Percentiles rank a stretch among this genome's conserved stretches.
Evolutionary conservation across 108 stramenopile genomes (phyloP).

Genomic region (Skeletonema tropicum): DNA sequence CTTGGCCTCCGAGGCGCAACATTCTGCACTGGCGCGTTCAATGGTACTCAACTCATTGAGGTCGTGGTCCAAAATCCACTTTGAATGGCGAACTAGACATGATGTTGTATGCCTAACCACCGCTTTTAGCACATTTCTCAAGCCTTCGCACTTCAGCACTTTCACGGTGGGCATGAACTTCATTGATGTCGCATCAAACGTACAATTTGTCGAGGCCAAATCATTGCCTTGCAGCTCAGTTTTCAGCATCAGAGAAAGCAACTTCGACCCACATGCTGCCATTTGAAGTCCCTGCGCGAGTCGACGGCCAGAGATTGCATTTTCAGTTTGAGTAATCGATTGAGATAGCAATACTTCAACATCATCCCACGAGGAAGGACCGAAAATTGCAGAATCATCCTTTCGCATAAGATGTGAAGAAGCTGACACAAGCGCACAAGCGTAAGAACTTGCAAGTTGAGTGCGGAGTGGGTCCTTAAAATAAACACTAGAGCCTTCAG

Average conservation of each 20-base stretch:
- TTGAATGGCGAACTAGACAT: constrained; percentile 37
- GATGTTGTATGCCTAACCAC: constrained; percentile 27
- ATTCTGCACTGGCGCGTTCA: constrained; percentile 21
- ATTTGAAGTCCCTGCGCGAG: constrained; percentile 42
- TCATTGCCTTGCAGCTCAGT: constrained; percentile 27
- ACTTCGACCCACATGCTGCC: constrained; percentile 45
- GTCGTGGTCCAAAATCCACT: constrained; percentile 31
- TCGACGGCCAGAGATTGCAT: constrained; percentile 30
- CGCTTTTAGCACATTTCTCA: constrained; percentile 39
- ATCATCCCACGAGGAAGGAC: constrained; percentile 46
- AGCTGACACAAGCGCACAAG: constrained; percentile 24
- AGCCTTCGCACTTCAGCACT: constrained; percentile 21
- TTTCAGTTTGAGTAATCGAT: constrained; percentile 37
- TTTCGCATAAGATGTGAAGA: constrained; percentile 33
- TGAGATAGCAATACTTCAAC: constrained; percentile 38
- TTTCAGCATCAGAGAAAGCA: constrained; percentile 36
- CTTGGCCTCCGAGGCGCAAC: constrained; percentile 35
- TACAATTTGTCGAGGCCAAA: constrained; percentile 9
- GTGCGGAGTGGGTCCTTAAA: constrained; percentile 51
- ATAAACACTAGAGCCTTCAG: constrained; percentile 38
- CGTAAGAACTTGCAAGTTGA: constrained; percentile 44
- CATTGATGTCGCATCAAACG: constrained; percentile 20
- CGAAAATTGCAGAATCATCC: constrained; percentile 36
- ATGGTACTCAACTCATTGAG: constrained; percentile 12
- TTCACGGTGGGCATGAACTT: constrained; percentile 38